A percentile compares a stretch with the other conserved stretches of the same genome.
phyloP scores from a whole-genome alignment of 176 grass and related monocot genomes.

The Themeda triandra region DNA sequence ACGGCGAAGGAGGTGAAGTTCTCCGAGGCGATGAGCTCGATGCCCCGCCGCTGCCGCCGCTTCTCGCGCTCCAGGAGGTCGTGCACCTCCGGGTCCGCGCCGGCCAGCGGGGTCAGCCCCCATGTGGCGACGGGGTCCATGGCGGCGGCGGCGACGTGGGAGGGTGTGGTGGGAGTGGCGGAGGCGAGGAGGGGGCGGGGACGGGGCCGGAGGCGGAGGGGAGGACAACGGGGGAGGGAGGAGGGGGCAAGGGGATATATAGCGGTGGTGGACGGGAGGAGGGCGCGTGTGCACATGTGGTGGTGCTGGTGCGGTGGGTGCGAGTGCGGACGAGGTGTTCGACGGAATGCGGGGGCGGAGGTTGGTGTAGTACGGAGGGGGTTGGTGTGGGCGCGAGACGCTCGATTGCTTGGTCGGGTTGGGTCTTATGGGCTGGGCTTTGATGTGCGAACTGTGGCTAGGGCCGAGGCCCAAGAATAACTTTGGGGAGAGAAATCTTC shows the following conservation, averaged over 20 bases:
- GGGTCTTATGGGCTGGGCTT: not conserved
- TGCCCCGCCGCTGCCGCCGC: slow-evolving; percentile 81
- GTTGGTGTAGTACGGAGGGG: not conserved
- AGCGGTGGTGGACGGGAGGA: slow-evolving; percentile 21
- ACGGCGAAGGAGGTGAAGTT: slow-evolving; percentile 98
- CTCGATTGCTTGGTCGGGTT: not conserved
- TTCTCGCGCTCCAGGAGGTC: slow-evolving; percentile 97
- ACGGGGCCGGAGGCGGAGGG: not conserved
- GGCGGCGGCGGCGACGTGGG: not conserved
- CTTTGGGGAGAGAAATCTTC: no score
- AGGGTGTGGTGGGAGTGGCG: not conserved
- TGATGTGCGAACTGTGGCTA: no score
- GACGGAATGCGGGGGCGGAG: not conserved
- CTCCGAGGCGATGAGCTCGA: slow-evolving; percentile 99
- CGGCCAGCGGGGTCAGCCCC: slow-evolving; percentile 60
- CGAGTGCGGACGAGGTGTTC: not conserved
- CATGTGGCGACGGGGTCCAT: slow-evolving; percentile 77
- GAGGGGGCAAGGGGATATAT: slow-evolving; percentile 31
- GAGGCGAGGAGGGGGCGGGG: not conserved
- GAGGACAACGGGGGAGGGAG: not conserved
- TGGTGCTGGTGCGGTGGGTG: not conserved
- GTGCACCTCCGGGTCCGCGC: slow-evolving; percentile 54
- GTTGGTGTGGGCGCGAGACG: slow-evolving; percentile 13
- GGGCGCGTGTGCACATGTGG: slow-evolving; percentile 24
- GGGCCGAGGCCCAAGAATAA: no score